Base-by-base conservation (phyloP, 257 asterid genomes). In the Plantago major region DNA sequence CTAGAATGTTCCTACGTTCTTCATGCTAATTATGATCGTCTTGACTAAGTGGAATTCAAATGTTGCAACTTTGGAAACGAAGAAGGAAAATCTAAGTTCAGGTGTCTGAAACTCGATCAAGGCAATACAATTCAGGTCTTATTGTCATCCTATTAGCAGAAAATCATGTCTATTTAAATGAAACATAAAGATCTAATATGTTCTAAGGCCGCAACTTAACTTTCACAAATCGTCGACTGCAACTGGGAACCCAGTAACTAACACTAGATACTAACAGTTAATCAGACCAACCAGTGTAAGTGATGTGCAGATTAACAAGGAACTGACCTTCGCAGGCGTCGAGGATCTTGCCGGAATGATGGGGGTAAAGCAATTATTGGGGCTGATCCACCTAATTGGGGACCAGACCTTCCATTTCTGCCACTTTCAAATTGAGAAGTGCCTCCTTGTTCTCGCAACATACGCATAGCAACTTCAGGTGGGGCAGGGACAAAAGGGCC, bases 401-500 rank as follows among this genome's bases (percentile, higher is more conserved):
- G 81, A 10, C 88, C 95, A 15, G 85, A 71, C 81, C 81, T 79
- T 46, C 96, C 90, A 65, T 80, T 85, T 74, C 93, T 78, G 65
- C 94, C 87, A 22, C 94, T 92, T 69, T 91, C 98, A 72, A 84
- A 91, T 18, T 95, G 84, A 62, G 90, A 50, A 53, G 98, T 85
- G n/a, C 95, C 95, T 30, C 96, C 97, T 67, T 88, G 96, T 16
- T 91, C 98, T 55, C 95, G 84, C 79, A 91, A 33, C 97, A 91
- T 91, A 58, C 72, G 88, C 98, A 91, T 91, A 46, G 98, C 98
- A 69, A 91, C 95, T 74, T 91, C 98, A 54, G 98, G 98, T 53
- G 98, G 98, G n/a, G 98, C 95, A 33, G 97, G 98, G 58, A 91
- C 95, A 60, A 91, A 91, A 37, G 98, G 98, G 22, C 98, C 98